Evolutionary conservation across 306 rosid species (phyloP).

Genomic region (Medicago ruthenica): DNA sequence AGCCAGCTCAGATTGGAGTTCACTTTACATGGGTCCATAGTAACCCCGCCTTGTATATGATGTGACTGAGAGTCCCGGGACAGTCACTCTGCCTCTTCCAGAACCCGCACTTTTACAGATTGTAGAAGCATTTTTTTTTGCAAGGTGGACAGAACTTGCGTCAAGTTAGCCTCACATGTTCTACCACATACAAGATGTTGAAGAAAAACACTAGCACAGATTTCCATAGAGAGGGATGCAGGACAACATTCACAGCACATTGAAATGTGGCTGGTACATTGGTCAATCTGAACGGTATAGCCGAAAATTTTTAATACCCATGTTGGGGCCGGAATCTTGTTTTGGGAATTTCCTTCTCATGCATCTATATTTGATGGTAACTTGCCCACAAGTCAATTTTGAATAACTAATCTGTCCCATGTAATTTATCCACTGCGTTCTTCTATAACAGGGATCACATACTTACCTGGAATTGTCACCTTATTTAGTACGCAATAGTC

Average conservation of each 20-base stretch:
- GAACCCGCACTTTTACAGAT: not conserved
- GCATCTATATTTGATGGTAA: not conserved
- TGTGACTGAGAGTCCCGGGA: not conserved
- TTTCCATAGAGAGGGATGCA: not conserved
- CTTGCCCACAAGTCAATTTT: not conserved
- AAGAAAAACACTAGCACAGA: not conserved
- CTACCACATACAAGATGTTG: not conserved
- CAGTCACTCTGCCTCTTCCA: constrained; percentile 10
- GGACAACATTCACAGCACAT: not conserved
- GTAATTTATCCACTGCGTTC: not conserved
- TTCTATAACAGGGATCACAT: not conserved
- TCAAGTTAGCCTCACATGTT: not conserved
- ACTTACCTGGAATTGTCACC: not conserved
- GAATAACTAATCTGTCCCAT: not conserved
- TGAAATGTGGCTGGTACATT: not conserved
- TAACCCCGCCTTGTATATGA: not conserved
- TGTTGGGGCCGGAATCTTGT: not conserved
- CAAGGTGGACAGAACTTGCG: not conserved
- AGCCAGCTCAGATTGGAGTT: not conserved
- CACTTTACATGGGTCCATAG: not conserved
- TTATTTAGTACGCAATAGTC: not conserved
- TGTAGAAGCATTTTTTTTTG: not conserved
- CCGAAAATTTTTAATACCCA: not conserved
- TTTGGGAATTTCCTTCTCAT: not conserved
- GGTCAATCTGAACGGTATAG: not conserved